phyloP scores from a whole-genome alignment of 352 stramenopile species.

The Phytophthora vignae region DNA sequence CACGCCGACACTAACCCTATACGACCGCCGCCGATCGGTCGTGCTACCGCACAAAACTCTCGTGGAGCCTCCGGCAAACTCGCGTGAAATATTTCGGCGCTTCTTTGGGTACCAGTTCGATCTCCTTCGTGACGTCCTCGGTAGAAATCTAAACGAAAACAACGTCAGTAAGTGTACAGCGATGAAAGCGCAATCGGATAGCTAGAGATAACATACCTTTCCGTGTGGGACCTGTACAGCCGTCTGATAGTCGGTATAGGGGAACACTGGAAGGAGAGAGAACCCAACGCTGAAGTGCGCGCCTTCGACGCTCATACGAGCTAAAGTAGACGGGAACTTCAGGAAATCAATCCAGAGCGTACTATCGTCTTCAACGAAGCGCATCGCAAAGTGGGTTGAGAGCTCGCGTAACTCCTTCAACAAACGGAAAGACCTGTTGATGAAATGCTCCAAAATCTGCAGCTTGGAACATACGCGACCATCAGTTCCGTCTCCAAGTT shows the following conservation, averaged over 20 bases:
- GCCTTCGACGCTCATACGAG: conserved; percentile 19
- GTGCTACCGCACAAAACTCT: conserved; percentile 53
- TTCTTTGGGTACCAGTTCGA: conserved; percentile 50
- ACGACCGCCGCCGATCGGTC: background rate
- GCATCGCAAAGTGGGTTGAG: conserved; percentile 60
- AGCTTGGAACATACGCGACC: conserved; percentile 46
- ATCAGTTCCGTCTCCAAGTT: conserved; percentile 30
- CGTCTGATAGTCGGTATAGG: conserved; percentile 60
- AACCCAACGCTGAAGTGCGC: conserved; percentile 68
- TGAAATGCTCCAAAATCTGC: conserved; percentile 57
- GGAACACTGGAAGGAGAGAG: conserved; percentile 54
- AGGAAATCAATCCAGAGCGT: conserved; percentile 75
- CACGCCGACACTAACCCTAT: conserved; percentile 15
- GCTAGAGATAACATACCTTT: conserved; percentile 43
- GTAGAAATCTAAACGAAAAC: conserved; percentile 49
- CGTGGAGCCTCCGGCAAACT: conserved; percentile 57
- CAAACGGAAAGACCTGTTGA: conserved; percentile 63
- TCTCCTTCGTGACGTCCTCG: conserved; percentile 53
- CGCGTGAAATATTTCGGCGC: conserved; percentile 64
- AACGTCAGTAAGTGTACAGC: background rate
- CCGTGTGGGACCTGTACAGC: conserved; percentile 54
- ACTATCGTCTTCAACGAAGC: conserved; percentile 50
- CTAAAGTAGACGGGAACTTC: conserved; percentile 53
- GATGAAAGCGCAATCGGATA: background rate
- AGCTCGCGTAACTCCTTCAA: conserved; percentile 66